phyloP scores from a whole-genome alignment of 1,139 yeast genomes.

The Pneumocystis murina region DNA sequence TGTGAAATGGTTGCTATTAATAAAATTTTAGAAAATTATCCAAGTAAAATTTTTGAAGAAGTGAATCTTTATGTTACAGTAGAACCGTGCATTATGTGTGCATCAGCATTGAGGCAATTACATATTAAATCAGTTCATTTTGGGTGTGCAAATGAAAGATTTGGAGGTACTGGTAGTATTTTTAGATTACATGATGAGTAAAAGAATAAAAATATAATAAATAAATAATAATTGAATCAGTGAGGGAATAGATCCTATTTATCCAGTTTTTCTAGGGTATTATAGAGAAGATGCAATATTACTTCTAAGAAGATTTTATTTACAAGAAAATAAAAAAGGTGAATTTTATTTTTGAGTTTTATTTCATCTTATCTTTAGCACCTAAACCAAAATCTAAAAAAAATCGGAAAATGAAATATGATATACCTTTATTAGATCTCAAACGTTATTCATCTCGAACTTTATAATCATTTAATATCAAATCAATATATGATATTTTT shows the following conservation, averaged over 20 bases:
- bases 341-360: background rate
- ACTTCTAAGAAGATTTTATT: slow-evolving; percentile 61
- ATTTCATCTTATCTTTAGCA: slow-evolving; percentile 30
- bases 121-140: slow-evolving; percentile 60
- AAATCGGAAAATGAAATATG: slow-evolving; percentile 54
- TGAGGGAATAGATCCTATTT: slow-evolving; percentile 25
- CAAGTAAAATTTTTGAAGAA: slow-evolving; percentile 31
- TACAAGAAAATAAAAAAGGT: slow-evolving; percentile 20
- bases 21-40: slow-evolving; percentile 27
- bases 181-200: slow-evolving; percentile 34
- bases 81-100: slow-evolving; percentile 98
- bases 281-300: slow-evolving; percentile 69
- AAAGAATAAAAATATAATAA: background rate
- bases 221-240: background rate
- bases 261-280: slow-evolving; percentile 60
- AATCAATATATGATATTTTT: background rate
- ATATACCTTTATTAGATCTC: slow-evolving; percentile 46
- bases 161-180: slow-evolving; percentile 94
- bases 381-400: slow-evolving; percentile 68
- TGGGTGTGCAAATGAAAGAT: slow-evolving; percentile 89
- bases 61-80: slow-evolving; percentile 76
- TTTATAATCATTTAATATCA: background rate
- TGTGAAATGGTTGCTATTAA: slow-evolving; percentile 83
- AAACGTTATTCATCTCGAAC: slow-evolving; percentile 23
- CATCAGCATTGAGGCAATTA: slow-evolving; percentile 72